Conservation (phyloP, 192 early-diverging fungal species). For the Entomortierella chlamydospora region DNA sequence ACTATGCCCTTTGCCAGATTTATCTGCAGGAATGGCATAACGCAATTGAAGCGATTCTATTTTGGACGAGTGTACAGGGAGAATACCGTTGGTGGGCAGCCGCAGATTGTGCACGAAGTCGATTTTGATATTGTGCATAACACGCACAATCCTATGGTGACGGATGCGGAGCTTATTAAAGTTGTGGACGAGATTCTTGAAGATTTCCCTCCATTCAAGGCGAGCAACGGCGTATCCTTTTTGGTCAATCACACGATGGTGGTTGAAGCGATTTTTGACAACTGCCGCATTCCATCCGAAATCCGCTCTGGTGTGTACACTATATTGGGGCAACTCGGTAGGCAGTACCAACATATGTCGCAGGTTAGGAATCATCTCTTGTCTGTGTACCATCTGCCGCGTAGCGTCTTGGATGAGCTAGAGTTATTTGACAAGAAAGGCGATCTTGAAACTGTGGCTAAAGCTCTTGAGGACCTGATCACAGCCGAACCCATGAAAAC, state of each 20-base stretch:
- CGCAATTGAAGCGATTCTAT: conserved; percentile 84
- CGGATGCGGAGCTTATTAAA: conserved; percentile 92
- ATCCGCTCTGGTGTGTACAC: conserved; percentile 66
- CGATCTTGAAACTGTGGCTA: conserved; percentile 60
- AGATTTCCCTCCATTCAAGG: conserved; percentile 74
- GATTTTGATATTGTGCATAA: conserved; percentile 93
- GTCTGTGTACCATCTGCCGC: conserved; percentile 66
- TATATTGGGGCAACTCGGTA: conserved; percentile 69
- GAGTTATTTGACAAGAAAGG: conserved; percentile 72
- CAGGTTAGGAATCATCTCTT: conserved; percentile 73
- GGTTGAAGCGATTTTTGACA: conserved; percentile 80
- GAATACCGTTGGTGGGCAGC: conserved; percentile 88
- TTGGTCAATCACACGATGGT: conserved; percentile 82
- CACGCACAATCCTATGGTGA: conserved; percentile 71
- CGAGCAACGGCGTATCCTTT: conserved; percentile 65
- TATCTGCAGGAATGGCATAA: conserved; percentile 76
- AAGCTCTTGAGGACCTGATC: conserved; percentile 60
- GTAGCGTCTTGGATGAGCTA: conserved; percentile 72
- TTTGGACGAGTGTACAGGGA: conserved; percentile 88
- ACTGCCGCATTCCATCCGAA: conserved; percentile 72
- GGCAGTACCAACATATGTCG: conserved; percentile 59
- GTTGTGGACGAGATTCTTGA: conserved; percentile 80
- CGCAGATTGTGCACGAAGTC: conserved; percentile 78
- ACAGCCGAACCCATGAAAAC: conserved; percentile 50
- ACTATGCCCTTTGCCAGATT: conserved; percentile 93